Percentiles rank a stretch among this genome's conserved stretches.
Conservation (phyloP, 805 yeast species). For the Candida boidinii region DNA sequence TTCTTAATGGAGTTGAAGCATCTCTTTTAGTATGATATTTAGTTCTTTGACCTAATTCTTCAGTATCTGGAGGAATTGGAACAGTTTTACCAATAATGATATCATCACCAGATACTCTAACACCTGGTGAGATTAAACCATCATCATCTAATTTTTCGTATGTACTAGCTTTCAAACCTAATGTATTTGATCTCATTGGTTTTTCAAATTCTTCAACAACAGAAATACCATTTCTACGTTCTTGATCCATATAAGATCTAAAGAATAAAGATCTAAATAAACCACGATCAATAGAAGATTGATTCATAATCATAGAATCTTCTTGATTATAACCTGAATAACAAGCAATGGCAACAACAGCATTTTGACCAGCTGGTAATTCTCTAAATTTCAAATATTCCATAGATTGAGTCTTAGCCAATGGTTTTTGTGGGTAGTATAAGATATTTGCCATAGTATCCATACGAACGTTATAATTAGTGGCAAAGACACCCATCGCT, state of each 20-base stretch:
- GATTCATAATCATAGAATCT: conserved; percentile 99
- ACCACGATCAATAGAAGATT: conserved; percentile 94
- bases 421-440: conserved; percentile 95
- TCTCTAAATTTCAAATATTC: conserved; percentile 95
- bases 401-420: conserved; percentile 97
- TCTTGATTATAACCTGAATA: conserved; percentile 98
- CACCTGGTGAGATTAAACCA: conserved; percentile 97
- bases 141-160: conserved; percentile 97
- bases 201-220: conserved; percentile 94
- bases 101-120: conserved; percentile 97
- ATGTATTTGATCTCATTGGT: conserved; percentile 89
- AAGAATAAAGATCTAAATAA: conserved; percentile 91
- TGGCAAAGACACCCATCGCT: conserved; percentile 98
- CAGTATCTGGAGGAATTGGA: conserved; percentile 98
- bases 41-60: conserved; percentile 97
- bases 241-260: conserved; percentile 98
- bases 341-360: conserved; percentile 96
- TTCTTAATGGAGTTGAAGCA: conserved; percentile 94
- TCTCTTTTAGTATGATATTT: conserved; percentile 97
- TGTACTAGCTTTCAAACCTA: conserved; percentile 95
- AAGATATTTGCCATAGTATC: conserved; percentile 98
- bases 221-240: conserved; percentile 96
- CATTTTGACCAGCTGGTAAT: conserved; percentile 98
- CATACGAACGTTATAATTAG: conserved; percentile 95
- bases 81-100: conserved; percentile 98